A percentile compares a stretch with the other conserved stretches of the same genome.
Evolutionary conservation across 257 asterid genomes (phyloP).

Genomic region (Fraxinus pennsylvanica): DNA sequence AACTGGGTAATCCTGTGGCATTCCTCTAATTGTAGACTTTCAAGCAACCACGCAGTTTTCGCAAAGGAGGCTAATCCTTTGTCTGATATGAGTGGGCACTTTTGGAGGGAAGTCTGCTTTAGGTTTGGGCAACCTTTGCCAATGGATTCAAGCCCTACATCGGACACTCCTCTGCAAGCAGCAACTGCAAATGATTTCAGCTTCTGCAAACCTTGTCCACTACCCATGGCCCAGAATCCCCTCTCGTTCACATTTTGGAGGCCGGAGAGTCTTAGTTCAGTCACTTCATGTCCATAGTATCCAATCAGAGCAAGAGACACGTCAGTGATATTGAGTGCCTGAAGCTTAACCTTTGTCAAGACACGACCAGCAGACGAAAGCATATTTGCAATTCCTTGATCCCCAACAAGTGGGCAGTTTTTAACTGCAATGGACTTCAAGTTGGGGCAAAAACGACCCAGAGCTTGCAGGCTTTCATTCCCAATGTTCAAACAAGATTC

Average conservation of each 20-base stretch:
- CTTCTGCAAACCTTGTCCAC: slow-evolving; percentile 70
- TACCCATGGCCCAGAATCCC: slow-evolving; percentile 99
- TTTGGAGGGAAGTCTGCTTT: slow-evolving; percentile 50
- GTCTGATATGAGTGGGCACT: slow-evolving; percentile 67
- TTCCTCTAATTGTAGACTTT: slow-evolving; percentile 67
- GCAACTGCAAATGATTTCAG: slow-evolving; percentile 60
- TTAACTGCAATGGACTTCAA: slow-evolving; percentile 56
- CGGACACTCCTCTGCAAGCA: slow-evolving; percentile 79
- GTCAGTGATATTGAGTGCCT: slow-evolving; percentile 62
- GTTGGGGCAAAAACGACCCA: slow-evolving; percentile 61
- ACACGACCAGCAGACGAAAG: slow-evolving; percentile 65
- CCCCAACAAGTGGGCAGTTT: slow-evolving; percentile 70
- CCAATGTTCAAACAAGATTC: slow-evolving; percentile 86
- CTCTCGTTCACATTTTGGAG: slow-evolving; percentile 76
- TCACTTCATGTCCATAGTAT: slow-evolving; percentile 67
- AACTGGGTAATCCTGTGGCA: slow-evolving; percentile 73
- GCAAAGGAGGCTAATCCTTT: slow-evolving; percentile 63
- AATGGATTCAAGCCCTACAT: slow-evolving; percentile 62
- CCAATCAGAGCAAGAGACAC: slow-evolving; percentile 90
- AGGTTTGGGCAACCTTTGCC: slow-evolving; percentile 70
- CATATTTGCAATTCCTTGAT: slow-evolving; percentile 70
- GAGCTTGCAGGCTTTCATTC: slow-evolving; percentile 63
- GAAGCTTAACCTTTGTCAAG: slow-evolving; percentile 59
- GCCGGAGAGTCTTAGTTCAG: slow-evolving; percentile 50
- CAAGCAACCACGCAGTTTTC: slow-evolving; percentile 58